These are phyloP conservation scores for Podaxis mareebaensis DNA, from an alignment of 768 basidiomycete genomes.

Conservation along the genomic window DNA sequence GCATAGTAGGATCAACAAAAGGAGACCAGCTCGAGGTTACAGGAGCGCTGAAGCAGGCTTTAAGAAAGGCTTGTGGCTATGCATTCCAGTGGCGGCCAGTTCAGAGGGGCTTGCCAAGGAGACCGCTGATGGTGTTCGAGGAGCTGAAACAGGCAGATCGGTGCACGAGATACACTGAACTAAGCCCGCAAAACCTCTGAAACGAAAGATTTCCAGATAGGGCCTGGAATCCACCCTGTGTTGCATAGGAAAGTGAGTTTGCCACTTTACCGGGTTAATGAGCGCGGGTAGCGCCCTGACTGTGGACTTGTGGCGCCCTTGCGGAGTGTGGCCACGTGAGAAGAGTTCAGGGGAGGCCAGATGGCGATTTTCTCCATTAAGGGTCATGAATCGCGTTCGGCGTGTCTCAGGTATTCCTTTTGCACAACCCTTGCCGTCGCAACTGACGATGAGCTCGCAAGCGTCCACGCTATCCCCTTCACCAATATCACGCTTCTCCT, in stretches of 20 bases:
- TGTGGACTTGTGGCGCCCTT: not conserved
- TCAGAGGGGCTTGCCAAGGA: not conserved
- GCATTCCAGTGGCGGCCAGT: not conserved
- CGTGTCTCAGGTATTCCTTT: not conserved
- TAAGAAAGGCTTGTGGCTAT: not conserved
- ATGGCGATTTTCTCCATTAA: slow-evolving; percentile 12
- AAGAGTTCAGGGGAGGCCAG: slow-evolving; percentile 19
- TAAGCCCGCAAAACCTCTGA: not conserved
- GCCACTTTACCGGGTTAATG: no score
- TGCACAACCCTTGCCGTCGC: not conserved
- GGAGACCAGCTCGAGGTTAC: slow-evolving; percentile 29
- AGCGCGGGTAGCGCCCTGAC: not conserved
- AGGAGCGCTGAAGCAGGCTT: not conserved
- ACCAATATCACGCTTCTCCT: slow-evolving; percentile 18
- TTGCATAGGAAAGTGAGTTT: not conserved
- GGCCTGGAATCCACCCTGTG: not conserved
- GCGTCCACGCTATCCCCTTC: slow-evolving; percentile 22
- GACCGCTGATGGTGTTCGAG: not conserved
- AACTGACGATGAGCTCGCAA: slow-evolving; percentile 23
- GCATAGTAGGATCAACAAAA: slow-evolving; percentile 34
- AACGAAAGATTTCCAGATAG: not conserved
- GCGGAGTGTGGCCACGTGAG: not conserved
- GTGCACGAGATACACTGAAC: not conserved
- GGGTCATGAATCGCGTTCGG: not conserved
- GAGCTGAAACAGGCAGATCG: not conserved